Evolutionary conservation across 2,329 filamentous ascomycete species (phyloP).

Genomic region (Capronia epimyces): DNA sequence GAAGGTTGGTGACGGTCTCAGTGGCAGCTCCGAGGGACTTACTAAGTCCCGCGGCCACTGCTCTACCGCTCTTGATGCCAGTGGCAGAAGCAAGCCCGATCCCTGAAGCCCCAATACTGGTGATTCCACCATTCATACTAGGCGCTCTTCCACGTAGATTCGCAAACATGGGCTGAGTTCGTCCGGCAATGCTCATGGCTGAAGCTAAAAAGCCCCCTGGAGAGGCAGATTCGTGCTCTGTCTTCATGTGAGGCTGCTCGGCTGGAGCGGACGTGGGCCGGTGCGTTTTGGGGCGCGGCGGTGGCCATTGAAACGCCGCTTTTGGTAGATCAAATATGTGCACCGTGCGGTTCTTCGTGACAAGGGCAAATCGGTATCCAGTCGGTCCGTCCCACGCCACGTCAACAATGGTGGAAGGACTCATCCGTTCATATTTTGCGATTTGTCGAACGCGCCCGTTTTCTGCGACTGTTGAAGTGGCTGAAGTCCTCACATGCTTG

Average conservation of each 20-base stretch:
- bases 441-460: conserved; percentile 64
- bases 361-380: conserved; percentile 76
- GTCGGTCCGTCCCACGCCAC: conserved; percentile 79
- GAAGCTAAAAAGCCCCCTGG: conserved; percentile 58
- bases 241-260: conserved; percentile 33
- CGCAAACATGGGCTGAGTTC: conserved; percentile 58
- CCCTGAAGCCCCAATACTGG: conserved; percentile 37
- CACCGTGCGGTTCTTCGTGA: conserved; percentile 91
- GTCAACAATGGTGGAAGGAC: conserved; percentile 82
- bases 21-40: conserved; percentile 47
- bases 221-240: conserved; percentile 40
- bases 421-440: conserved; percentile 84
- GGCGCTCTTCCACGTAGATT: conserved; percentile 55
- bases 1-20: conserved; percentile 45
- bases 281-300: conserved; percentile 47
- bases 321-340: conserved; percentile 84
- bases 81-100: conserved; percentile 45
- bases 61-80: conserved; percentile 44
- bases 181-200: conserved; percentile 62
- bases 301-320: conserved; percentile 81
- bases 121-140: conserved; percentile 42
- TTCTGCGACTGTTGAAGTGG: conserved; percentile 24
- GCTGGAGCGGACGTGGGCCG: conserved; percentile 35
- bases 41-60: conserved; percentile 46
- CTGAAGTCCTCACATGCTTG: conserved; percentile 38